phyloP scores from a whole-genome alignment of 169 alveolate genomes.

The Eimeria acervulina region DNA sequence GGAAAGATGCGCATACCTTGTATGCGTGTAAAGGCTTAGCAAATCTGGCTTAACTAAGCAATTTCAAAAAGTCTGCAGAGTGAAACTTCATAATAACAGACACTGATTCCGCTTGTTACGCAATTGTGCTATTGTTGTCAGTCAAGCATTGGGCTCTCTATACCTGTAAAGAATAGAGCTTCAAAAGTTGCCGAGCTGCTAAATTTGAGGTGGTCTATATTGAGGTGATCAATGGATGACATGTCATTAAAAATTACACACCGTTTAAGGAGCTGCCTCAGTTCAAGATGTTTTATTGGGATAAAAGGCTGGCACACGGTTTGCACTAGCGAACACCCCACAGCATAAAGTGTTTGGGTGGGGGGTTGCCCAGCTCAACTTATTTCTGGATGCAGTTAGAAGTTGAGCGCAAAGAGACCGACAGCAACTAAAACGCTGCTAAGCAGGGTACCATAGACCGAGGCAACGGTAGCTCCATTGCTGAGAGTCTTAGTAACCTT shows the following conservation, averaged over 20 bases:
- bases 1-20: neutral
- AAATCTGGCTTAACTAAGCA: neutral
- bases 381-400: neutral
- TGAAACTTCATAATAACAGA: neutral
- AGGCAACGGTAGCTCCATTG: neutral
- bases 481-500: neutral
- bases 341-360: neutral
- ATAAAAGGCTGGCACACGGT: neutral
- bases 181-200: neutral
- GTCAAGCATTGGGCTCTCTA: no score
- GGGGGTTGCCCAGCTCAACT: neutral
- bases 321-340: neutral
- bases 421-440: neutral
- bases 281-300: neutral
- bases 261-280: neutral
- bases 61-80: neutral
- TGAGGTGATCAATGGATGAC: neutral
- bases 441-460: neutral
- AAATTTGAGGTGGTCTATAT: neutral
- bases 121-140: neutral
- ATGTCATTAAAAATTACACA: neutral
- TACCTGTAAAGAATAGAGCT: no score
- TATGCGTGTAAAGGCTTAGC: neutral
- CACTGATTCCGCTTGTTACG: neutral
- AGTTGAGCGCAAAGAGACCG: constrained; percentile 3